Percentiles rank a stretch among this genome's conserved stretches.
These are phyloP conservation scores for Serendipita sp. DNA, from an alignment of 768 basidiomycete genomes.

Conservation along the genomic window DNA sequence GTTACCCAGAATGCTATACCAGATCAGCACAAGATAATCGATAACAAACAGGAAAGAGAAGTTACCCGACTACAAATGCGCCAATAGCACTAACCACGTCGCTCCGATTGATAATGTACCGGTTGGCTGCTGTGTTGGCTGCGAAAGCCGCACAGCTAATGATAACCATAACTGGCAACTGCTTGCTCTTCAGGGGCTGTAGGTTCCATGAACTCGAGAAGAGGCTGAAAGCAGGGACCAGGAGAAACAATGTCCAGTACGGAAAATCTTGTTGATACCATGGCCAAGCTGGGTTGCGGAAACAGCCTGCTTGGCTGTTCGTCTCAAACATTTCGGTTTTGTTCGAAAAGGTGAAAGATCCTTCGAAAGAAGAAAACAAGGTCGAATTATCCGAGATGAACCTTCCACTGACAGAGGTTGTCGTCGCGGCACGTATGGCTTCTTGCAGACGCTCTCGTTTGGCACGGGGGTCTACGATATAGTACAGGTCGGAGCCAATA, in stretches of 20 bases:
- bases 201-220: slow-evolving; percentile 60
- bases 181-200: slow-evolving; percentile 55
- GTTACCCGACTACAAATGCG: slow-evolving; percentile 31
- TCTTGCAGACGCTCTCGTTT: slow-evolving; percentile 34
- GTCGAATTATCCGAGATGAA: slow-evolving; percentile 44
- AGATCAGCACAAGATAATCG: slow-evolving; percentile 4
- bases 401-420: slow-evolving; percentile 41
- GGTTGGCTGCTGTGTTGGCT: slow-evolving; percentile 68
- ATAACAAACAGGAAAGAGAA: neutral
- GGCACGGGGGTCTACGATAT: slow-evolving; percentile 45
- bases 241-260: slow-evolving; percentile 55
- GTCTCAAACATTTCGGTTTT: slow-evolving; percentile 11
- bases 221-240: slow-evolving; percentile 59
- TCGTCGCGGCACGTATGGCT: slow-evolving; percentile 35
- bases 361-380: slow-evolving; percentile 22
- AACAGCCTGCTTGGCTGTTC: slow-evolving; percentile 41
- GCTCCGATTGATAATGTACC: slow-evolving; percentile 70
- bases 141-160: slow-evolving; percentile 69
- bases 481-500: slow-evolving; percentile 67
- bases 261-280: slow-evolving; percentile 81
- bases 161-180: slow-evolving; percentile 67
- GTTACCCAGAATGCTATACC: slow-evolving; percentile 63
- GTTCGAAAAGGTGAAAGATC: slow-evolving; percentile 15
- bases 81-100: slow-evolving; percentile 77
- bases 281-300: slow-evolving; percentile 41